Base-by-base conservation (phyloP, 495 filamentous ascomycete species). In the Staphylotrichum tortipilum region DNA sequence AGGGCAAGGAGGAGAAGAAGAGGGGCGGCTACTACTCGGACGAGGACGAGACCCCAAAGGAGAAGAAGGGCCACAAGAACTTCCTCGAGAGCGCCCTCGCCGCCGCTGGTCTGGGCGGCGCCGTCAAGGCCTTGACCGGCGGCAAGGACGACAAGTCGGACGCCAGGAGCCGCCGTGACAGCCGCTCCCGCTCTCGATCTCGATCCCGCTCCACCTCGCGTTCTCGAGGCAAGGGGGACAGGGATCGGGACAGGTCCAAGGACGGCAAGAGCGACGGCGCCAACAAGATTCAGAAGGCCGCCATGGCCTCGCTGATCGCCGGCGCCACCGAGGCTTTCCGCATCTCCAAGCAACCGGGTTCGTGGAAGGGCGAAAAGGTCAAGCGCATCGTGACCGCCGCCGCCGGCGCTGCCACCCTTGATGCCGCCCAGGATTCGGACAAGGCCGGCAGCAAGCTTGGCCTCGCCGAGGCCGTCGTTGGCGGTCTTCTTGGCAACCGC, bases 321-420 rank as follows among this genome's bases (percentile, higher is more conserved):
- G 89, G 88, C 51, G 89, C 88, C 9, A 79, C 86, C 19, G 88
- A 94, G 69, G 89, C 89, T 23, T 94, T 94, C 76, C 80, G 86
- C 30, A 76, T 83, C 31, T 85, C 88, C 61, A 94, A 92, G 56
- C 83, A 88, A 40, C 84, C 86, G 1, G 89, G 89, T 41, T 77
- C 80, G 17, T 94, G 87, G 86, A 82, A 77, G 29, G 89, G 89
- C 38, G 80, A 82, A 26, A 94, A 94, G 66, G 87, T 87, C 49
- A 88, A 85, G 66, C 84, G 89, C 31, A 80, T 95, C 52, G 75
- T 94, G 17, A 94, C 89, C 21, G 89, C 89, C 17, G 89, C 89
- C 15, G 76, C 91, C 26, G 80, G 85, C 57, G 88, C 89, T 37
- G 89, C 85, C 56, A 84, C 88, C 24, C 82, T 94, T 49, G 87